phyloP scores from a whole-genome alignment of 1,284 basidiomycete genomes.

The Irpex lacteus region DNA sequence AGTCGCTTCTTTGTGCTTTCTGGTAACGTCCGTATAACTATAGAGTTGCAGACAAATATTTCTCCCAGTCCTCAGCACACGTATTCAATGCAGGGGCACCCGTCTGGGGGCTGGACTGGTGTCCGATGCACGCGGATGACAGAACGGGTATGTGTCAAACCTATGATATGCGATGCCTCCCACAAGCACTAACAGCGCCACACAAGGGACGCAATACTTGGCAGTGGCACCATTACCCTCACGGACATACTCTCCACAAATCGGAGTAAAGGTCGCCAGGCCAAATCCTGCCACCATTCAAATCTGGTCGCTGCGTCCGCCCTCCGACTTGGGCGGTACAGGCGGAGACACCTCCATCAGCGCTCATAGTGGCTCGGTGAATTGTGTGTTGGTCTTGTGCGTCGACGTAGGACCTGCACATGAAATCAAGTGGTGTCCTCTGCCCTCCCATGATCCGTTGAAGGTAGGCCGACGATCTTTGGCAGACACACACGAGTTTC shows the following conservation, averaged over 20 bases:
- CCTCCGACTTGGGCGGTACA: constrained; percentile 20
- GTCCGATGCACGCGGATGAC: constrained; percentile 69
- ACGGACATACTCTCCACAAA: constrained; percentile 51
- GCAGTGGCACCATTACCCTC: constrained; percentile 79
- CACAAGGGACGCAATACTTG: constrained; percentile 68
- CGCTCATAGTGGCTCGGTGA: constrained; percentile 40
- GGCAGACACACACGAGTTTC: neutral
- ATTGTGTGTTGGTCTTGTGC: constrained; percentile 77
- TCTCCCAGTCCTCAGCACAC: constrained; percentile 52
- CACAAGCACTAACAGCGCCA: constrained; percentile 35
- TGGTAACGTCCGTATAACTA: neutral
- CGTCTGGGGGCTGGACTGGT: constrained; percentile 89
- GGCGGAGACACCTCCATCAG: constrained; percentile 1
- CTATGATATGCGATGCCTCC: neutral
- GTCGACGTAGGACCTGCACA: constrained; percentile 72
- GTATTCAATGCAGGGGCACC: constrained; percentile 83
- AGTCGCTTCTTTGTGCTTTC: constrained; percentile 37
- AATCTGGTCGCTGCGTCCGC: constrained; percentile 52
- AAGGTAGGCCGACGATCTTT: constrained; percentile 11
- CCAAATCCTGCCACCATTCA: constrained; percentile 66
- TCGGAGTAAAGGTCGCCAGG: constrained; percentile 50
- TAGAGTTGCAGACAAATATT: constrained; percentile 30
- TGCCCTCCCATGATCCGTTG: constrained; percentile 66
- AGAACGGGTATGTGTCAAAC: constrained; percentile 31
- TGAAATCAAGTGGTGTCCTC: constrained; percentile 86